Evolutionary conservation across 2,329 filamentous ascomycete genomes (phyloP).

Genomic region (Rugonectria rugulosa): DNA sequence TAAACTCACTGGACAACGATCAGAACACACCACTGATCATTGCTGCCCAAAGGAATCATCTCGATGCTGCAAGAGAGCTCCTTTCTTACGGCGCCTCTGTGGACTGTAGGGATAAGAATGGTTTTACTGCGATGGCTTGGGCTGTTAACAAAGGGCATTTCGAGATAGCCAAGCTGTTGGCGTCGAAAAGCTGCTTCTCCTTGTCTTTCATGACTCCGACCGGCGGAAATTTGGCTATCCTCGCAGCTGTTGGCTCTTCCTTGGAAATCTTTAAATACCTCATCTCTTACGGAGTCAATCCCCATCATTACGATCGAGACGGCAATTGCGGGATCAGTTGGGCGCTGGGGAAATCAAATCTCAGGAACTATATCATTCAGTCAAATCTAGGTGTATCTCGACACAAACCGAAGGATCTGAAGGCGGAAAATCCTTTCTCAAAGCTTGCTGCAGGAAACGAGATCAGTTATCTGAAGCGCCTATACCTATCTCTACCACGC

Average conservation of each 20-base stretch:
- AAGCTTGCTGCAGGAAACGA: fast-evolving
- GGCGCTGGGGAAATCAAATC: background rate
- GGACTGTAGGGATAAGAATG: background rate
- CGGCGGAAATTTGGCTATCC: background rate
- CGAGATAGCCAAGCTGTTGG: background rate
- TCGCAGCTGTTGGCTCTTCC: background rate
- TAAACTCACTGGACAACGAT: background rate
- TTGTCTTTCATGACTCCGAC: background rate
- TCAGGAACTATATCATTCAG: background rate
- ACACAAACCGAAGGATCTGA: too few relatives aligned
- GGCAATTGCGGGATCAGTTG: background rate
- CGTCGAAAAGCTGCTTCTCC: background rate
- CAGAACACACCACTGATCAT: background rate
- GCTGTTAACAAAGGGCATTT: background rate
- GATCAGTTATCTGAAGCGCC: background rate
- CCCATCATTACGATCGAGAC: background rate
- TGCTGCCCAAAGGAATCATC: background rate
- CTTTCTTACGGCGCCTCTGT: background rate
- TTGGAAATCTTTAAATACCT: background rate
- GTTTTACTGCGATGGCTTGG: background rate
- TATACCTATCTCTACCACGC: background rate
- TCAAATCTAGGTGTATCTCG: background rate
- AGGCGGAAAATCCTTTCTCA: background rate
- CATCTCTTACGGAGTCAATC: background rate
- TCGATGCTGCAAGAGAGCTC: background rate